Percentiles rank a stretch among this genome's conserved stretches.
Conservation (phyloP, 768 basidiomycete genomes). For the Suillus cothurnatus region DNA sequence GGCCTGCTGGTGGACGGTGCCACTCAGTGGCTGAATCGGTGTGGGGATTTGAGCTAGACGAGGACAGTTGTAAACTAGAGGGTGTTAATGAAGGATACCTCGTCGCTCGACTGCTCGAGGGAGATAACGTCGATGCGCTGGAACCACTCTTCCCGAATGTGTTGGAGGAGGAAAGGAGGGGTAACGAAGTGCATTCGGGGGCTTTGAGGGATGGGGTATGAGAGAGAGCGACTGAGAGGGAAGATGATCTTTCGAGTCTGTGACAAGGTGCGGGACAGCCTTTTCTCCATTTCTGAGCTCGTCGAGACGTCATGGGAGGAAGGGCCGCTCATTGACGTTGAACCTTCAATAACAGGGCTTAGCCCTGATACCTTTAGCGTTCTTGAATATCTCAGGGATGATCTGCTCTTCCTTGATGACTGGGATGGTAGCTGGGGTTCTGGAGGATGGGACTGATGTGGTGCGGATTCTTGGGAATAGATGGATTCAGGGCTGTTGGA, state of each 20-base stretch:
- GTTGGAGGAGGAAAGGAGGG: constrained; percentile 27
- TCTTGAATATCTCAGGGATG: constrained; percentile 15
- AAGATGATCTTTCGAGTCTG: neutral
- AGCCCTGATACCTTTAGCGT: constrained; percentile 13
- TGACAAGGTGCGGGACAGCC: neutral
- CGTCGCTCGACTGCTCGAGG: constrained; percentile 20
- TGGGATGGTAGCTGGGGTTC: constrained; percentile 2
- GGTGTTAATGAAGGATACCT: constrained; percentile 31
- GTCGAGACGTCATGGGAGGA: neutral
- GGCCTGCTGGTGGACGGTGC: constrained; percentile 27
- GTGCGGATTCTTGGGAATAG: constrained; percentile 30
- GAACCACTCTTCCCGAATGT: constrained; percentile 30
- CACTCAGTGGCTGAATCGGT: constrained; percentile 24
- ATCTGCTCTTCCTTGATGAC: constrained; percentile 12
- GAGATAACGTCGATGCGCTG: constrained; percentile 17
- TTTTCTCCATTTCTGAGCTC: neutral
- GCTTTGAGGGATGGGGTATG: constrained; percentile 8
- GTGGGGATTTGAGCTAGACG: constrained; percentile 8
- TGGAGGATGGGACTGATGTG: constrained; percentile 3
- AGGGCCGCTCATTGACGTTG: neutral
- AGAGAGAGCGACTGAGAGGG: neutral
- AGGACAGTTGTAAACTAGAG: constrained; percentile 19
- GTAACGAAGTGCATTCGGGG: constrained; percentile 16
- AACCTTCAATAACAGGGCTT: constrained; percentile 21
- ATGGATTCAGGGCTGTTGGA: constrained; percentile 12